phyloP scores from a whole-genome alignment of 306 rosid genomes.

The Quercus engelmannii region DNA sequence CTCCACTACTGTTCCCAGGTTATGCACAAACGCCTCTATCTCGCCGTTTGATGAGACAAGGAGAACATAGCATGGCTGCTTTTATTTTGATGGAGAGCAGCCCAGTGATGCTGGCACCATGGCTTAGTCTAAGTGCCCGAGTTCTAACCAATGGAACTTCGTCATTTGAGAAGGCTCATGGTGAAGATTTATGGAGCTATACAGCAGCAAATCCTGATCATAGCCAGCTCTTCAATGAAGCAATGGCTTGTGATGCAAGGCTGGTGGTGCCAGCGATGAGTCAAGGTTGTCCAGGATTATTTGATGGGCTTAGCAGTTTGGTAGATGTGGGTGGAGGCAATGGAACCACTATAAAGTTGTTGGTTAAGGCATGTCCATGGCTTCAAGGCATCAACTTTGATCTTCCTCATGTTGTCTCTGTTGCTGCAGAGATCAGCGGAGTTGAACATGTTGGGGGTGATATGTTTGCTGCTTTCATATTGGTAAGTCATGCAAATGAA shows the following conservation, averaged over 20 bases:
- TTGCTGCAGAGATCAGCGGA: constrained; percentile 10
- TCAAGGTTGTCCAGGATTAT: constrained; percentile 33
- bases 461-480: constrained; percentile 65
- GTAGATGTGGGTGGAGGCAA: constrained; percentile 87
- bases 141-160: constrained; percentile 8
- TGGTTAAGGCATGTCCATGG: constrained; percentile 41
- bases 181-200: constrained; percentile 51
- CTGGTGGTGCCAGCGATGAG: constrained; percentile 24
- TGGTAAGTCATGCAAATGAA: constrained; percentile 27
- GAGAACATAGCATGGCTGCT: constrained; percentile 23
- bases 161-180: constrained; percentile 40
- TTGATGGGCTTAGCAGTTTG: constrained; percentile 40
- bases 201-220: constrained; percentile 26
- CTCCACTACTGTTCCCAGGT: neutral
- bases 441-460: constrained; percentile 55
- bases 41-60: constrained; percentile 22
- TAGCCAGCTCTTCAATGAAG: constrained; percentile 49
- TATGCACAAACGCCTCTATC: constrained; percentile 40
- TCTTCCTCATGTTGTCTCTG: constrained; percentile 57
- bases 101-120: constrained; percentile 46
- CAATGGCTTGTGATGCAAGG: constrained; percentile 57
- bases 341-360: constrained; percentile 39
- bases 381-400: constrained; percentile 62
- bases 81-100: constrained; percentile 28
- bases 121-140: constrained; percentile 28